Base-by-base conservation (phyloP, 2,329 filamentous ascomycete genomes). In the Claviceps citrina region DNA sequence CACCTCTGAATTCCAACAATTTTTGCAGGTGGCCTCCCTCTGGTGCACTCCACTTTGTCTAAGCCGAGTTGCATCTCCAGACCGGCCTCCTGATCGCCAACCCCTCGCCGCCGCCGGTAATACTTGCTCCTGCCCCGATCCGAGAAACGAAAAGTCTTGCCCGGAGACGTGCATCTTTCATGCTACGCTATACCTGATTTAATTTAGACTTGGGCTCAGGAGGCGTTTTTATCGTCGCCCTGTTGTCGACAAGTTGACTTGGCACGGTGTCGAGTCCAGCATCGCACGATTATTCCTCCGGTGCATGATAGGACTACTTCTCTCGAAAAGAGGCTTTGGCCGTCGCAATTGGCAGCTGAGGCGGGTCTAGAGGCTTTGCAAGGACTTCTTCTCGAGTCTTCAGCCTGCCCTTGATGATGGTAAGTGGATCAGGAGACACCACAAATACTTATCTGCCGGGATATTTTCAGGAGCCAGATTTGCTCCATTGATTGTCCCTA, bases 341-440 rank as follows among this genome's bases (percentile, higher is more conserved):
- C 46, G 45, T 53, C 48, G 47, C 43, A 39, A 42, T 44, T 45
- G 45, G 50, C 46, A 43, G 47, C 41, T 45, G 35, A 50, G 44
- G 51, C 52, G 51, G 48, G 49, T 47, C 49, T 46, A 45, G 50
- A 49, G 54, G 56, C 51, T 53, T 51, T 52, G 47, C 53, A 52
- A 59, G 35, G 30, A 24, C 24, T 20, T 58, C 56, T 58, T 56
- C 44, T 47, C 47, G 54, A 56, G 61, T 56, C 54, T 49, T 49
- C 45, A 49, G 50, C 51, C 49, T 57, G 53, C 55, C 52, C 57
- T 61, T 59, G 60, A 68, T 68, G 64, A 68, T 68, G 66, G 66
- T 68, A 57, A 54, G 66, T 67, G 45, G 39, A 24, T 20, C 18
- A 31, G 12, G 7, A 15, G 13, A 4, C 7, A 22, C 10, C 25